A percentile compares a stretch with the other conserved stretches of the same genome.
Evolutionary conservation across 441 rosid genomes (phyloP).

Genomic region (Pelargonium myrrhifolium): DNA sequence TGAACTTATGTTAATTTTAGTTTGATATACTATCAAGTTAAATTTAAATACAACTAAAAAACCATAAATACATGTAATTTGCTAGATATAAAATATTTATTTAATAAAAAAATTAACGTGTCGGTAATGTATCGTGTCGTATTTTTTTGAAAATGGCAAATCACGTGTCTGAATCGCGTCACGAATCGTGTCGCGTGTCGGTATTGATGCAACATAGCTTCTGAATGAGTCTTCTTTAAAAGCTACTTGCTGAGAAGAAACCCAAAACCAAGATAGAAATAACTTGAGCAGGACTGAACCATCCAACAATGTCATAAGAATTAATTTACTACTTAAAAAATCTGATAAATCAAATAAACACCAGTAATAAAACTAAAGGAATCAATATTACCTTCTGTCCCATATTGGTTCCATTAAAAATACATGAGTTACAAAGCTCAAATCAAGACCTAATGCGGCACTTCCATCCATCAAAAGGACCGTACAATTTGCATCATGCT

Average conservation of each 20-base stretch:
- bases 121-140: no score
- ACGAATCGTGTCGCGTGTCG: no score
- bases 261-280: background rate
- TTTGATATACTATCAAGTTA: no score
- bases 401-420: slow-evolving; percentile 97
- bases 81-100: no score
- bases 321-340: background rate
- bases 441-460: slow-evolving; percentile 92
- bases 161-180: no score
- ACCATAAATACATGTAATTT: no score
- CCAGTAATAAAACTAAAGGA: background rate
- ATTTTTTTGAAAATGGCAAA: no score
- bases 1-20: no score
- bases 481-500: slow-evolving; percentile 59
- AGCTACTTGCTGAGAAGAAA: background rate
- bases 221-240: background rate
- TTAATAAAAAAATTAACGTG: no score
- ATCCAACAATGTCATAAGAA: background rate
- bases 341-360: background rate
- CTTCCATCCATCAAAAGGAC: slow-evolving; percentile 98
- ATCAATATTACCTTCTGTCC: slow-evolving; percentile 70
- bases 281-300: background rate
- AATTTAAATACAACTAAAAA: no score
- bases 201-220: no score
- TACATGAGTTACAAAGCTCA: slow-evolving; percentile 85